phyloP scores from a whole-genome alignment of 768 basidiomycete genomes.

The Ramaria sp. region DNA sequence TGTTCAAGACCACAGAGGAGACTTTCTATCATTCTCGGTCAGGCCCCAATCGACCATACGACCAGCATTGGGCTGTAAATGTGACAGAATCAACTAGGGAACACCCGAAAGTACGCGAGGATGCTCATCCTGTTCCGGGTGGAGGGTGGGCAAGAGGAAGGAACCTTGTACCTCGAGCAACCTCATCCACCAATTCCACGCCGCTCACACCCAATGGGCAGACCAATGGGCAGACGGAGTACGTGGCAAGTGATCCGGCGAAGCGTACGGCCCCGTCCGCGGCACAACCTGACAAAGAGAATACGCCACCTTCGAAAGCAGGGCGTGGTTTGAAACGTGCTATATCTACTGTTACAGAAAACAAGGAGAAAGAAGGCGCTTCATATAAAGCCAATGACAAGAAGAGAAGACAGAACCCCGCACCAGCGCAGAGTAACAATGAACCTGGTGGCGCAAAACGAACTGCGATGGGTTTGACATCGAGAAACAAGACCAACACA shows the following conservation, averaged over 20 bases:
- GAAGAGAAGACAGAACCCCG: background rate
- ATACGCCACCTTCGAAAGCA: conserved; percentile 2
- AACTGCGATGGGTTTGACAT: background rate
- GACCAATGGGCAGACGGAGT: background rate
- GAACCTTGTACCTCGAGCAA: conserved; percentile 1
- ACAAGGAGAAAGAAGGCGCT: background rate
- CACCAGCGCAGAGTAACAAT: background rate
- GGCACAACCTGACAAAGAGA: background rate
- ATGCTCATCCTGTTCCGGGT: conserved; percentile 8
- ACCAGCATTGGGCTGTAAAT: background rate
- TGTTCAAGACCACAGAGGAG: conserved; percentile 7
- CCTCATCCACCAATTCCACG: background rate
- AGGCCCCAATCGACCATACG: background rate
- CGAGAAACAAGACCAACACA: background rate
- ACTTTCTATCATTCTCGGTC: background rate
- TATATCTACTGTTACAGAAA: background rate
- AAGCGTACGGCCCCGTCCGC: background rate
- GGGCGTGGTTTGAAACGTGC: conserved; percentile 2
- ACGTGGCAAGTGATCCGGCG: background rate
- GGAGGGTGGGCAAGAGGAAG: conserved; percentile 8
- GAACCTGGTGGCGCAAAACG: background rate
- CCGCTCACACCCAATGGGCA: background rate
- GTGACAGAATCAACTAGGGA: background rate
- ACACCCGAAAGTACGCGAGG: conserved; percentile 6
- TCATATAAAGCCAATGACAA: background rate